These are phyloP conservation scores for Colletotrichum sp. DNA, from an alignment of 2,329 filamentous ascomycete genomes.

Conservation along the genomic window DNA sequence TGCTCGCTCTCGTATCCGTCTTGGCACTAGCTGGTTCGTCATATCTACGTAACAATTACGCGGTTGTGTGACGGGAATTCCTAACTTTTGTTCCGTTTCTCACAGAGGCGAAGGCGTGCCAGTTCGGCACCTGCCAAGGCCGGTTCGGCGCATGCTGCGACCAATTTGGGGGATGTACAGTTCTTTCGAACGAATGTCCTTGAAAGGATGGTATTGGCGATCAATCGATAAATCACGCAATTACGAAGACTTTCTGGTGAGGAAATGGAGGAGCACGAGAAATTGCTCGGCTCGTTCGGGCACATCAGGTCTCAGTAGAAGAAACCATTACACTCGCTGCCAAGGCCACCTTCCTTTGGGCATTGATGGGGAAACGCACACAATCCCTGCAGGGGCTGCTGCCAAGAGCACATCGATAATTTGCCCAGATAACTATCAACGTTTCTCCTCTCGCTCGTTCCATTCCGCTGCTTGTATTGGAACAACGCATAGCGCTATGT, in stretches of 20 bases:
- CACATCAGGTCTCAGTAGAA: neutral
- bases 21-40: neutral
- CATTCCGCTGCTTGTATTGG: neutral
- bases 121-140: neutral
- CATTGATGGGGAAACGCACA: neutral
- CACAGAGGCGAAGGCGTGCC: neutral
- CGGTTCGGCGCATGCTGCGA: neutral
- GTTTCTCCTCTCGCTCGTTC: neutral
- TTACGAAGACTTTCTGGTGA: neutral
- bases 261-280: neutral
- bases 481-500: neutral
- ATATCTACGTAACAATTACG: neutral
- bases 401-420: neutral
- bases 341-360: neutral
- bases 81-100: neutral
- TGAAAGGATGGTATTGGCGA: neutral
- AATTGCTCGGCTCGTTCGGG: neutral
- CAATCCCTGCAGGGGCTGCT: neutral
- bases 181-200: neutral
- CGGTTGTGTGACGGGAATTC: neutral
- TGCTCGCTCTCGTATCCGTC: neutral
- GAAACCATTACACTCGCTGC: accelerated
- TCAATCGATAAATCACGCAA: neutral
- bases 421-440: neutral
- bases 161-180: neutral